A percentile compares a stretch with the other conserved stretches of the same genome.
Evolutionary conservation across 257 asterid species (phyloP).

Genomic region (Echium plantagineum): DNA sequence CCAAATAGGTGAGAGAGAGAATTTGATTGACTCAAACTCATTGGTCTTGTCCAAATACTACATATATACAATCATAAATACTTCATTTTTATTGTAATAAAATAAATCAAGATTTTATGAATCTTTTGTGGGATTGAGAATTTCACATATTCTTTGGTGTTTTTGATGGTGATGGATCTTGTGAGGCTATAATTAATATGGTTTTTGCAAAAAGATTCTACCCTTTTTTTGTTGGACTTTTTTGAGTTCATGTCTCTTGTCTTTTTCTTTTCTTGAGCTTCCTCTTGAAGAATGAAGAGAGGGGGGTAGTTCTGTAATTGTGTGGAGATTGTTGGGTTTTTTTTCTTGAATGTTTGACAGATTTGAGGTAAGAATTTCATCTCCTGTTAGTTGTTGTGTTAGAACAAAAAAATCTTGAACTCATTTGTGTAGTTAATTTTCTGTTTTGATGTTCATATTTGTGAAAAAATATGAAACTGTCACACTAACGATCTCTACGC

Average conservation of each 20-base stretch:
- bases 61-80: slow-evolving; percentile 27
- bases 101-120: slow-evolving; percentile 4
- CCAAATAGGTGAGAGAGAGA: slow-evolving; percentile 30
- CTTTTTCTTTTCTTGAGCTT: not conserved
- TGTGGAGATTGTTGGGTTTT: not conserved
- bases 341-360: not conserved
- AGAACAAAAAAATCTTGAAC: not conserved
- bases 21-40: slow-evolving; percentile 30
- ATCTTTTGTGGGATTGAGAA: not conserved
- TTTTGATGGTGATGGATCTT: not conserved
- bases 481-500: no score
- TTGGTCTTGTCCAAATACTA: slow-evolving; percentile 4
- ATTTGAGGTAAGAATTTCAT: not conserved
- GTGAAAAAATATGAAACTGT: no score
- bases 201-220: not conserved
- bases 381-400: not conserved
- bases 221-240: no score
- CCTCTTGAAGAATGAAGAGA: not conserved
- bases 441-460: not conserved
- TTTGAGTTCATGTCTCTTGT: not conserved
- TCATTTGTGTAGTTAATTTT: not conserved
- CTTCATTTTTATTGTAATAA: slow-evolving; percentile 36
- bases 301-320: no score
- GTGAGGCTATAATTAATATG: not conserved
- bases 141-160: not conserved